Conservation (phyloP, 495 filamentous ascomycete genomes). For the Podospora pseudocomata region DNA sequence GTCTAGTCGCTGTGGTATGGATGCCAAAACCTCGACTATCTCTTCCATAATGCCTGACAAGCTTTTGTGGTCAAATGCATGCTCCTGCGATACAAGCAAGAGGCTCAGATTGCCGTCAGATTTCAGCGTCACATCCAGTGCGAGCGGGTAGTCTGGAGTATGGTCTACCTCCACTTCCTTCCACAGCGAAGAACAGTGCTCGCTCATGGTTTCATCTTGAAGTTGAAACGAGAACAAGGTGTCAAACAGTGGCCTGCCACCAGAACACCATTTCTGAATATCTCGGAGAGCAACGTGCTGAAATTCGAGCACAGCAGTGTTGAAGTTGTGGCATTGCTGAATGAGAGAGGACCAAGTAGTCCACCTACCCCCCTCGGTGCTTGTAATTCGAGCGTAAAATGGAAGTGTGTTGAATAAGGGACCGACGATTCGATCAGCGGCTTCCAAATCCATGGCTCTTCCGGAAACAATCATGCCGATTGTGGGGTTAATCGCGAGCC, state of each 20-base stretch:
- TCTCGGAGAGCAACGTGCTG: conserved; percentile 71
- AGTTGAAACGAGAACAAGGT: conserved; percentile 80
- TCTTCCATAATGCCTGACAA: conserved; percentile 39
- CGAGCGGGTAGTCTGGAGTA: conserved; percentile 65
- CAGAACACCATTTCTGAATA: conserved; percentile 65
- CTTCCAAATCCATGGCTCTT: conserved; percentile 60
- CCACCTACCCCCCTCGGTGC: conserved; percentile 32
- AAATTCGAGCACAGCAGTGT: conserved; percentile 55
- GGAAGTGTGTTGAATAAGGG: conserved; percentile 92
- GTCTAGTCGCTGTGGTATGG: conserved; percentile 7
- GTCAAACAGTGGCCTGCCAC: conserved; percentile 66
- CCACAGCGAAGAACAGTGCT: conserved; percentile 46
- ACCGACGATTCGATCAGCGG: conserved; percentile 67
- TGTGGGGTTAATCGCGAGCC: conserved; percentile 34
- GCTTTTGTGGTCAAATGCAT: conserved; percentile 29
- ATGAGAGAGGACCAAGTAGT: conserved; percentile 52
- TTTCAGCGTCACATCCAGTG: conserved; percentile 63
- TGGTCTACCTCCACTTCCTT: conserved; percentile 44
- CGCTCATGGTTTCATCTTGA: neutral
- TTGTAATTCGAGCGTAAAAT: conserved; percentile 38
- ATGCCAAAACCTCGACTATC: conserved; percentile 33
- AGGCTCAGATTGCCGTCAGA: conserved; percentile 44
- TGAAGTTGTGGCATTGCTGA: conserved; percentile 56
- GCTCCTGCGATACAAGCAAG: conserved; percentile 52
- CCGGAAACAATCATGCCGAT: conserved; percentile 71